Evolutionary conservation across 805 yeast genomes (phyloP).

Genomic region (Ogataea parapolymorpha): DNA sequence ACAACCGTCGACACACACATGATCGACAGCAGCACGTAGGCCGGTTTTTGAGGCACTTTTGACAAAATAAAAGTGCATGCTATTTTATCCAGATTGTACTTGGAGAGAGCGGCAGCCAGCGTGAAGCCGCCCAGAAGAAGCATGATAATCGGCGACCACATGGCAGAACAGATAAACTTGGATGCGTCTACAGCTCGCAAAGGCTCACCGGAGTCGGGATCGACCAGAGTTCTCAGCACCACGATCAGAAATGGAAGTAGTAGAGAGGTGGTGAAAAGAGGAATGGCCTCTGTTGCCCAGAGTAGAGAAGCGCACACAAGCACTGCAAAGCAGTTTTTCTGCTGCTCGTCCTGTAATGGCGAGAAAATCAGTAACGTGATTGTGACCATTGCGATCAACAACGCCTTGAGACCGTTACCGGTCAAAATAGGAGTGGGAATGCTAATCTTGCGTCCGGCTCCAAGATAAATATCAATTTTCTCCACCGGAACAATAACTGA

Average conservation of each 20-base stretch:
- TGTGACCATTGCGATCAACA: slow-evolving; percentile 48
- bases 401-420: slow-evolving; percentile 40
- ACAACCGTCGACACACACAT: slow-evolving; percentile 85
- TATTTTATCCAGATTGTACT: slow-evolving; percentile 82
- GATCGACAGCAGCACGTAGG: slow-evolving; percentile 67
- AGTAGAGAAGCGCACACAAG: slow-evolving; percentile 75
- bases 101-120: slow-evolving; percentile 89
- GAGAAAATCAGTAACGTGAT: slow-evolving; percentile 45
- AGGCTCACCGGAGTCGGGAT: slow-evolving; percentile 45
- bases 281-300: slow-evolving; percentile 96
- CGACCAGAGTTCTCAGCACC: slow-evolving; percentile 62
- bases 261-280: slow-evolving; percentile 84
- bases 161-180: slow-evolving; percentile 71
- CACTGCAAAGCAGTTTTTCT: slow-evolving; percentile 78
- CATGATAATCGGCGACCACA: slow-evolving; percentile 97
- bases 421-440: slow-evolving; percentile 38
- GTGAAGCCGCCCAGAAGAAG: slow-evolving; percentile 90
- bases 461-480: slow-evolving; percentile 25
- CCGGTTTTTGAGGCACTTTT: slow-evolving; percentile 83
- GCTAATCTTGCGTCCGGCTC: slow-evolving; percentile 28
- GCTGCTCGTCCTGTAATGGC: slow-evolving; percentile 61
- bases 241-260: slow-evolving; percentile 81
- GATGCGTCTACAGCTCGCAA: slow-evolving; percentile 70
- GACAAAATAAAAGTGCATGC: slow-evolving; percentile 79
- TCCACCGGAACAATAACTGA: slow-evolving; percentile 16